Evolutionary conservation across 768 basidiomycete species (phyloP).

Genomic region (Daedaleopsis nitida): DNA sequence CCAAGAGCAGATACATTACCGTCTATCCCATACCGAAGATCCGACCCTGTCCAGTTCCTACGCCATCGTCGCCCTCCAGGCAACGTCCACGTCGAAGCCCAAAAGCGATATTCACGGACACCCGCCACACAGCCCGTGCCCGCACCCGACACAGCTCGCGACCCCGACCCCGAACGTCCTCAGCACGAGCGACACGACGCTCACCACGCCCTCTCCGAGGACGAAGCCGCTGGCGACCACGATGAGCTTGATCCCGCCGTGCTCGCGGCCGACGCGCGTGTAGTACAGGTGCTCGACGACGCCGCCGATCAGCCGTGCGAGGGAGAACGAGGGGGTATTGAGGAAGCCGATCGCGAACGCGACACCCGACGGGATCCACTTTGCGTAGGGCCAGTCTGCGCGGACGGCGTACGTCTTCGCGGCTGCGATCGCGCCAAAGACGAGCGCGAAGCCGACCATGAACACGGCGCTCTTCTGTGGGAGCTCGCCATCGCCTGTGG

Average conservation of each 20-base stretch:
- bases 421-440: slow-evolving; percentile 70
- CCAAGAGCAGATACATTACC: not conserved
- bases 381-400: slow-evolving; percentile 54
- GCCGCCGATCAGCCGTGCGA: slow-evolving; percentile 90
- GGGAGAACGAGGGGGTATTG: slow-evolving; percentile 93
- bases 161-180: slow-evolving; percentile 75
- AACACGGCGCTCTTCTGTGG: slow-evolving; percentile 74
- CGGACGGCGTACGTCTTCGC: slow-evolving; percentile 62
- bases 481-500: slow-evolving; percentile 76
- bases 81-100: no score
- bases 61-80: not conserved
- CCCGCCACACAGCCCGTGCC: slow-evolving; percentile 69
- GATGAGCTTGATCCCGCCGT: slow-evolving; percentile 72
- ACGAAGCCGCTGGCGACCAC: slow-evolving; percentile 95
- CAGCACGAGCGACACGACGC: slow-evolving; percentile 75
- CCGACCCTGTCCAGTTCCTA: not conserved
- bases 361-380: slow-evolving; percentile 89
- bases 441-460: slow-evolving; percentile 75
- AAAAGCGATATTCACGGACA: slow-evolving; percentile 43
- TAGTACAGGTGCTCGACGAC: slow-evolving; percentile 69
- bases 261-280: slow-evolving; percentile 47
- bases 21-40: not conserved
- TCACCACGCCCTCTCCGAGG: slow-evolving; percentile 90
- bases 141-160: slow-evolving; percentile 86
- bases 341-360: slow-evolving; percentile 96